A percentile compares a stretch with the other conserved stretches of the same genome.
phyloP scores from a whole-genome alignment of 2,329 filamentous ascomycete species.

The Aspergillus udagawae region DNA sequence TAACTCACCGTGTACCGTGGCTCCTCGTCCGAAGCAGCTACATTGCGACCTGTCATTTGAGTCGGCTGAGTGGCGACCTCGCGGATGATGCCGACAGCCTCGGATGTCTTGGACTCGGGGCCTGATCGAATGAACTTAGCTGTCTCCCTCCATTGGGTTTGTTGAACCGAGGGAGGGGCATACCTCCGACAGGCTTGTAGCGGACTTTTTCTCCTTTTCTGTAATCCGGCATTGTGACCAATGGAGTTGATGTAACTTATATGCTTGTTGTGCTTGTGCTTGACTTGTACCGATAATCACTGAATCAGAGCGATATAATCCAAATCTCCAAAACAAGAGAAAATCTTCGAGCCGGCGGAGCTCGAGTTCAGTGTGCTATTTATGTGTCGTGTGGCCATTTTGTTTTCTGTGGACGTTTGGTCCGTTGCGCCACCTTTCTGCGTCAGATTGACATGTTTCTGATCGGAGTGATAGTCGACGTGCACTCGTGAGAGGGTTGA shows the following conservation, averaged over 20 bases:
- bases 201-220: slow-evolving; percentile 33
- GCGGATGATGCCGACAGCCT: slow-evolving; percentile 34
- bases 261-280: not conserved
- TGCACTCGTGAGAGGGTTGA: not conserved
- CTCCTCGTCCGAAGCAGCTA: slow-evolving; percentile 30
- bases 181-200: slow-evolving; percentile 43
- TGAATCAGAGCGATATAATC: not conserved
- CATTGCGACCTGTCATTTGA: slow-evolving; percentile 31
- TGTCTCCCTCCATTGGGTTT: not conserved
- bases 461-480: not conserved
- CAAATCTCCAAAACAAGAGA: not conserved
- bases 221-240: slow-evolving; percentile 23
- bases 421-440: not conserved
- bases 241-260: not conserved
- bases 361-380: not conserved
- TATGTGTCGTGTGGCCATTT: not conserved
- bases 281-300: not conserved
- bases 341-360: not conserved
- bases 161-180: slow-evolving; percentile 2
- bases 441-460: not conserved
- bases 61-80: slow-evolving; percentile 32
- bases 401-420: not conserved
- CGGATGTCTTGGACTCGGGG: slow-evolving; percentile 36
- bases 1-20: slow-evolving; percentile 38
- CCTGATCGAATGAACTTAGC: slow-evolving; percentile 20